These are phyloP conservation scores for Pythium guiyangense DNA, from an alignment of 352 stramenopile species.

Conservation along the genomic window DNA sequence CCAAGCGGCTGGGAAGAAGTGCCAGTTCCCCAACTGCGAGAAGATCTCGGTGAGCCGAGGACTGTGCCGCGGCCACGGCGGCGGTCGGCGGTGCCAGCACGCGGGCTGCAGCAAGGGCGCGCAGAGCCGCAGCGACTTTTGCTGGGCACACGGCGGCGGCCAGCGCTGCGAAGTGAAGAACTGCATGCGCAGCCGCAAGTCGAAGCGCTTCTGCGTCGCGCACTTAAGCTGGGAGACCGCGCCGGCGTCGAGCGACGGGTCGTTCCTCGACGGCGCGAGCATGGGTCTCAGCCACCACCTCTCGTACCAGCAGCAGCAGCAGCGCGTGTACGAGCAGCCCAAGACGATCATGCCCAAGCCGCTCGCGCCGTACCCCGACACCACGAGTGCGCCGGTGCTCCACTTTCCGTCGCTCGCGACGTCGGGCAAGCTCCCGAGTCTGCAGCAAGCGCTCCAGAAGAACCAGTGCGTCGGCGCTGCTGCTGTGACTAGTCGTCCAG, in stretches of 20 bases:
- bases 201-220: slow-evolving; percentile 56
- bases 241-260: background rate
- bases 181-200: slow-evolving; percentile 60
- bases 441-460: slow-evolving; percentile 38
- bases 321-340: slow-evolving; percentile 14
- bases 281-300: too few relatives aligned
- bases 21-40: slow-evolving; percentile 41
- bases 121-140: slow-evolving; percentile 56
- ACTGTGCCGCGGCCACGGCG: slow-evolving; percentile 54
- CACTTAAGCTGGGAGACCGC: slow-evolving; percentile 41
- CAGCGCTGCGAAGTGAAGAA: slow-evolving; percentile 54
- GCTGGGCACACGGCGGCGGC: slow-evolving; percentile 58
- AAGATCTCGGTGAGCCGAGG: slow-evolving; percentile 62
- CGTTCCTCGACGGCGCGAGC: background rate
- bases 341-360: slow-evolving; percentile 24
- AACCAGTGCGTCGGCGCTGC: slow-evolving; percentile 11
- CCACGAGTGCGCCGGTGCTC: background rate
- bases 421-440: slow-evolving; percentile 30
- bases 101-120: slow-evolving; percentile 42
- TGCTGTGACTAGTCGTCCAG: background rate
- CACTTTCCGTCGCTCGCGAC: slow-evolving; percentile 9
- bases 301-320: too few relatives aligned
- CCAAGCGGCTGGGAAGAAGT: slow-evolving; percentile 45
- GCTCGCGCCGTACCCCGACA: slow-evolving; percentile 5
- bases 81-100: slow-evolving; percentile 49